Evolutionary conservation across 23 red algal genomes (phyloP).

Genomic region (Chondrus crispus): DNA sequence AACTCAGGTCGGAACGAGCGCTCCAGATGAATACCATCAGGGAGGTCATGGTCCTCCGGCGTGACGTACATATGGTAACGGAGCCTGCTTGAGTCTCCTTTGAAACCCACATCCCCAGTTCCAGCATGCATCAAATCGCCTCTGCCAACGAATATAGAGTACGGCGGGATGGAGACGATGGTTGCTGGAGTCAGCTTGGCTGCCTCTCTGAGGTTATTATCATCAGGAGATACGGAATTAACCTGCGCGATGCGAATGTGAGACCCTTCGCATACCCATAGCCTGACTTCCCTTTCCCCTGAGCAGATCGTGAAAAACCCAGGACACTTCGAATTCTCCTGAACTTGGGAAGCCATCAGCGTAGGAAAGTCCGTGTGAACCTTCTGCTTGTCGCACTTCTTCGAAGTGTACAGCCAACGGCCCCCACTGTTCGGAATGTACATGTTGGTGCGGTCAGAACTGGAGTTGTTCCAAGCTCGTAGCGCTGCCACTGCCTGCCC

Average conservation of each 20-base stretch:
- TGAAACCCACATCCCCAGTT: not conserved
- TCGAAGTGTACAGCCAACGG: not conserved
- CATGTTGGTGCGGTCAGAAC: not conserved
- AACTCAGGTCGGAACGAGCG: not conserved
- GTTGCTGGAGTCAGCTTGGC: no score
- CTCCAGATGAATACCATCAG: not conserved
- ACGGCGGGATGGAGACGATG: not conserved
- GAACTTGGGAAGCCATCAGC: no score
- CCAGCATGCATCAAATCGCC: not conserved
- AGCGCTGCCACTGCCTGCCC: conserved; percentile 8
- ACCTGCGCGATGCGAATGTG: no score
- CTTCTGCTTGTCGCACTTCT: not conserved
- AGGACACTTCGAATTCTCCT: no score
- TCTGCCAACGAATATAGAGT: not conserved
- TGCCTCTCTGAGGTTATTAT: no score
- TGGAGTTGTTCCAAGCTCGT: not conserved
- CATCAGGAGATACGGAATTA: no score
- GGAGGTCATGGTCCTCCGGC: not conserved
- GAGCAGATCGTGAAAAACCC: no score
- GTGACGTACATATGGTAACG: not conserved
- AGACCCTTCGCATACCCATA: no score
- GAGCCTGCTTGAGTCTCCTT: not conserved
- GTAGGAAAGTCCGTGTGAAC: not conserved
- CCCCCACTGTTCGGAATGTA: conserved; percentile 6
- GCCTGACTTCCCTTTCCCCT: no score